Evolutionary conservation across 768 basidiomycete species (phyloP), one percentile per base, ranked within the genome.

Genomic region (Gloeostereum incarnatum): DNA sequence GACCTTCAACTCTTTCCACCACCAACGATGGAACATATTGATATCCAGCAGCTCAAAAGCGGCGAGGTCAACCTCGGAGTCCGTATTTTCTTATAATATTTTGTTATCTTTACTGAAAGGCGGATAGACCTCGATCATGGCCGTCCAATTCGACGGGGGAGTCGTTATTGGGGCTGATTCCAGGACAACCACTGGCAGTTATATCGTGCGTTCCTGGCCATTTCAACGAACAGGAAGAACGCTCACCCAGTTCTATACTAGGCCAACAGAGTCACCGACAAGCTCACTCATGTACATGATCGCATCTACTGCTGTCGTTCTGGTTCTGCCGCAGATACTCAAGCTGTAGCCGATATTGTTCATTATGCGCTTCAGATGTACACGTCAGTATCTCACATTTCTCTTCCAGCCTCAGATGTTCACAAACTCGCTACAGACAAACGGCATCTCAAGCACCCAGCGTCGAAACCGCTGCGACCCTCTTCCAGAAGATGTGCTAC

Each of bases 61-160:
- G 93, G 94, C 50, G 94, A 98, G 71, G 86, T 97, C 56, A 92
- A 97, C 71, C 81, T 97, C 51, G 92, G 92, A 47, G 92, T 94
- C 62, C 53, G 88, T 73, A 26, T 40, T 11, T 25, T 42, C 17
- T 20, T 37, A 18, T 38, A 4, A 11, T 36, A 33, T 23, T 38
- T 25, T n/a, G 24, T 30, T 21, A 39, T 43, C 18, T 11, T 13
- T 26, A 35, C n/a, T 42, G 4, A n/a, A n/a, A n/a, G n/a, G n/a
- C n/a, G n/a, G n/a, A n/a, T 50, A 97, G 90, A 99, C 94, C 40
- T 97, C 94, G 30, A 98, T 99, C 59, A 97, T 97, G 93, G 94
- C 96, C 38, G 93, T 98, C 45, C 89, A 92, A 52, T 99, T 99
- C 66, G 70, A 89, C 23, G 80, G 78, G 21, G 96, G 96, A 26